A percentile compares a stretch with the other conserved stretches of the same genome.
Evolutionary conservation across 2,329 filamentous ascomycete species (phyloP).

Genomic region (Cladosporium sp.): DNA sequence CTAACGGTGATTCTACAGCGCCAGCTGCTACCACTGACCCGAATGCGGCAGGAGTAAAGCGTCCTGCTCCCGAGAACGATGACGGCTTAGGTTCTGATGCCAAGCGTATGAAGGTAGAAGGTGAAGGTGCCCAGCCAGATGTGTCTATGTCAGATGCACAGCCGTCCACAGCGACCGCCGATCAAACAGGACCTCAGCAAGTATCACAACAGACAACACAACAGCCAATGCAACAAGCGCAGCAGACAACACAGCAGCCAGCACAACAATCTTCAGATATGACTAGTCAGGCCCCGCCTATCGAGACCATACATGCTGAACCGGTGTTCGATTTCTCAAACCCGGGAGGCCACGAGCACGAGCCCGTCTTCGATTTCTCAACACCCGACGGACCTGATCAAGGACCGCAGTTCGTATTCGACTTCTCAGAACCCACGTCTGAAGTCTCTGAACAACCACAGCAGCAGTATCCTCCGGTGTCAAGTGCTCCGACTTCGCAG

Average conservation of each 20-base stretch:
- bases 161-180: not conserved
- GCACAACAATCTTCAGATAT: not conserved
- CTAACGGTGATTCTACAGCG: not conserved
- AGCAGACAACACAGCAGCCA: not conserved
- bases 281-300: not conserved
- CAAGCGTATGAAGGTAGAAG: slow-evolving; percentile 8
- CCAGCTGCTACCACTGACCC: not conserved
- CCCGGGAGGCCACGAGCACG: not conserved
- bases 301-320: not conserved
- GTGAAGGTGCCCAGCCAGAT: not conserved
- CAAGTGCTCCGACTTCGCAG: not conserved
- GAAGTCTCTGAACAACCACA: not conserved
- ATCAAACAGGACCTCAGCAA: not conserved
- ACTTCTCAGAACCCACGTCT: slow-evolving; percentile 1
- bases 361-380: slow-evolving; percentile 8
- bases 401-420: slow-evolving; percentile 4
- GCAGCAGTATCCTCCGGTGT: not conserved
- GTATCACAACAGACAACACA: not conserved
- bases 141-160: not conserved
- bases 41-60: not conserved
- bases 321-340: slow-evolving; percentile 10
- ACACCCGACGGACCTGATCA: slow-evolving; percentile 3
- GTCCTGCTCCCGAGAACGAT: not conserved
- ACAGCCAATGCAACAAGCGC: too few relatives aligned
- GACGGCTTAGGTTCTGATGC: not conserved